phyloP scores from a whole-genome alignment of 495 filamentous ascomycete genomes.

The Aspergillus saccharolyticus region DNA sequence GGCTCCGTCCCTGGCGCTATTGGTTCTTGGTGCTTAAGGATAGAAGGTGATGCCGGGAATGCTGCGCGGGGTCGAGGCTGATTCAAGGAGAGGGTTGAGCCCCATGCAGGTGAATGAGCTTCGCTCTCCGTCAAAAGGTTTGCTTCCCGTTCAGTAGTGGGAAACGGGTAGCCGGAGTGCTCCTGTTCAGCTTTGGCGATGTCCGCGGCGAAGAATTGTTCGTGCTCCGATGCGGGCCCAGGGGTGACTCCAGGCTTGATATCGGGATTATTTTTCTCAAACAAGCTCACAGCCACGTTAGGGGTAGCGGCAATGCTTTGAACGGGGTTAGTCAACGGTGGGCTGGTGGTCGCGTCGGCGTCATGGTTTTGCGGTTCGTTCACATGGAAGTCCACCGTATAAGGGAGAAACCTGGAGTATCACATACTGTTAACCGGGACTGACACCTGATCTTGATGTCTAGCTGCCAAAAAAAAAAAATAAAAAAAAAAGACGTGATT shows the following conservation, averaged over 20 bases:
- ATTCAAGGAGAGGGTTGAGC: slow-evolving; percentile 54
- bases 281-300: slow-evolving; percentile 37
- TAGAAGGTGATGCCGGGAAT: slow-evolving; percentile 63
- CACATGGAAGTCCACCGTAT: slow-evolving; percentile 74
- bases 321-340: slow-evolving; percentile 33
- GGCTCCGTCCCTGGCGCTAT: slow-evolving; percentile 28
- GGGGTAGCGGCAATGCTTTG: slow-evolving; percentile 30
- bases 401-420: slow-evolving; percentile 69
- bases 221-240: slow-evolving; percentile 55
- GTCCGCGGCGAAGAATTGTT: slow-evolving; percentile 51
- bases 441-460: too few relatives aligned
- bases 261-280: slow-evolving; percentile 40
- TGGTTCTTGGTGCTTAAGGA: slow-evolving; percentile 61
- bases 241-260: slow-evolving; percentile 42
- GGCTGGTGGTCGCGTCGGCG: slow-evolving; percentile 16
- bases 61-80: slow-evolving; percentile 70
- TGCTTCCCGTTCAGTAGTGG: slow-evolving; percentile 13
- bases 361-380: slow-evolving; percentile 24
- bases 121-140: slow-evolving; percentile 38
- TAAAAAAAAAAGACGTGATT: neutral
- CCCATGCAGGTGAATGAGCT: slow-evolving; percentile 56
- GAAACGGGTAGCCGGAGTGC: slow-evolving; percentile 33
- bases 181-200: slow-evolving; percentile 30
- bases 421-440: neutral
- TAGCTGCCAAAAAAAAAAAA: slow-evolving; percentile 4